These are phyloP conservation scores for Tetrapisispora pingtungensis DNA, from an alignment of 805 yeast genomes.

Conservation along the genomic window DNA sequence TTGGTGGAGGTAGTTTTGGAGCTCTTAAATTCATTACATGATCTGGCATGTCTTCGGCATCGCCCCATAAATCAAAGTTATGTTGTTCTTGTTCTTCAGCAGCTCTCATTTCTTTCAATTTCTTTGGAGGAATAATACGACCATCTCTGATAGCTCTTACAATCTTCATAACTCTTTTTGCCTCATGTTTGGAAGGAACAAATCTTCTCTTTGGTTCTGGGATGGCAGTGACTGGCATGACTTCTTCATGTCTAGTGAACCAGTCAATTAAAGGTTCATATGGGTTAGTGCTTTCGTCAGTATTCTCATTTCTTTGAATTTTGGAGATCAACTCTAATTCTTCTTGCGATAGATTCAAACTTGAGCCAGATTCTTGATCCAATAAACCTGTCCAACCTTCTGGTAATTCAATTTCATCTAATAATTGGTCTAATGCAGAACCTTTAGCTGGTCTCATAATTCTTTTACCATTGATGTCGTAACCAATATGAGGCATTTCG, in stretches of 20 bases:
- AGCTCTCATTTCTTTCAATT: slow-evolving; percentile 40
- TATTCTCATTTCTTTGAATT: slow-evolving; percentile 74
- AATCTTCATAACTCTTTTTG: slow-evolving; percentile 90
- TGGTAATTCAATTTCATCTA: slow-evolving; percentile 88
- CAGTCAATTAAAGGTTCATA: slow-evolving; percentile 93
- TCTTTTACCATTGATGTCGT: slow-evolving; percentile 93
- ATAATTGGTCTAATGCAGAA: slow-evolving; percentile 79
- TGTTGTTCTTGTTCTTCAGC: slow-evolving; percentile 38
- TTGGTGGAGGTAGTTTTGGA: slow-evolving; percentile 92
- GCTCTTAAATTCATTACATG: slow-evolving; percentile 90
- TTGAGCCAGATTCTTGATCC: slow-evolving; percentile 79
- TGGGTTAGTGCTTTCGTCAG: slow-evolving; percentile 73
- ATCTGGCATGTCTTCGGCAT: slow-evolving; percentile 48
- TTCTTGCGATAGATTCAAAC: slow-evolving; percentile 73
- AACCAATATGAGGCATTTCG: slow-evolving; percentile 94
- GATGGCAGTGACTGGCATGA: slow-evolving; percentile 84
- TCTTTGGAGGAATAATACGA: slow-evolving; percentile 68
- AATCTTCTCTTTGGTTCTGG: slow-evolving; percentile 98
- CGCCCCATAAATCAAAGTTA: slow-evolving; percentile 80
- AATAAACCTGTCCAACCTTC: slow-evolving; percentile 98
- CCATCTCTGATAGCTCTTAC: slow-evolving; percentile 96
- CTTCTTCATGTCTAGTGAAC: slow-evolving; percentile 78
- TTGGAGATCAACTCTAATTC: slow-evolving; percentile 83
- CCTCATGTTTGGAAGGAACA: slow-evolving; percentile 94
- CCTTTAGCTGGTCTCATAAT: slow-evolving; percentile 99